phyloP scores from a whole-genome alignment of 176 grass and related monocot species.

The Elaeis guineensis region DNA sequence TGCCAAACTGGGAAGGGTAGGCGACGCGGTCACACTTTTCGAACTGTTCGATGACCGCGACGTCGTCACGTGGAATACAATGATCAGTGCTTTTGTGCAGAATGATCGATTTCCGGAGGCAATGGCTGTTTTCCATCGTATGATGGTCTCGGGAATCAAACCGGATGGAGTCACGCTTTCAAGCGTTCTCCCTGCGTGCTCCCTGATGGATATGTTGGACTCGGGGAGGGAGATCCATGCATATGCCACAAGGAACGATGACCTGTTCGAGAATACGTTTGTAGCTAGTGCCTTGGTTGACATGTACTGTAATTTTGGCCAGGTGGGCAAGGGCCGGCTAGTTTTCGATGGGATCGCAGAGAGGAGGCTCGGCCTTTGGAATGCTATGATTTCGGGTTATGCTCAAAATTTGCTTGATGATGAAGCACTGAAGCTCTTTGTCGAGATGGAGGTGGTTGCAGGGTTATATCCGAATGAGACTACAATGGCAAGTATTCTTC shows the following conservation, averaged over 20 bases:
- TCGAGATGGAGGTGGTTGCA: constrained; percentile 45
- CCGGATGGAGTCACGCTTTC: constrained; percentile 69
- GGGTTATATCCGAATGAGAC: constrained; percentile 64
- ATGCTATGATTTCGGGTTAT: constrained; percentile 89
- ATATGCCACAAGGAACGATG: constrained; percentile 37
- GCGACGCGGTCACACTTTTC: constrained; percentile 52
- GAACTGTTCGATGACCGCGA: constrained; percentile 11
- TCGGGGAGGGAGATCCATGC: constrained; percentile 63
- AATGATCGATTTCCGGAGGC: constrained; percentile 33
- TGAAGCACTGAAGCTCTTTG: constrained; percentile 56
- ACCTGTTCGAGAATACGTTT: constrained; percentile 61
- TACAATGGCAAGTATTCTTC: constrained; percentile 71
- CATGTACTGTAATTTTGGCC: constrained; percentile 73
- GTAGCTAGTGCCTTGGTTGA: constrained; percentile 79
- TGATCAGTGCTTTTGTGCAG: constrained; percentile 73
- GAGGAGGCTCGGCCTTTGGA: constrained; percentile 67
- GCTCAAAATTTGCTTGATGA: constrained; percentile 67
- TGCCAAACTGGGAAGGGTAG: constrained; percentile 58
- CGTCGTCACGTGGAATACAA: constrained; percentile 77
- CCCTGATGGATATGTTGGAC: constrained; percentile 39
- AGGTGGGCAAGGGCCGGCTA: constrained; percentile 25
- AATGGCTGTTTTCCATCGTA: constrained; percentile 38
- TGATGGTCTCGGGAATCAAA: constrained; percentile 45
- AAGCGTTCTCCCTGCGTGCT: constrained; percentile 69
- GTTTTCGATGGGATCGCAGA: constrained; percentile 48